A percentile compares a stretch with the other conserved stretches of the same genome.
Conservation (phyloP, 371 early-diverging fungal genomes). For the Batrachochytrium dendrobatidis region DNA sequence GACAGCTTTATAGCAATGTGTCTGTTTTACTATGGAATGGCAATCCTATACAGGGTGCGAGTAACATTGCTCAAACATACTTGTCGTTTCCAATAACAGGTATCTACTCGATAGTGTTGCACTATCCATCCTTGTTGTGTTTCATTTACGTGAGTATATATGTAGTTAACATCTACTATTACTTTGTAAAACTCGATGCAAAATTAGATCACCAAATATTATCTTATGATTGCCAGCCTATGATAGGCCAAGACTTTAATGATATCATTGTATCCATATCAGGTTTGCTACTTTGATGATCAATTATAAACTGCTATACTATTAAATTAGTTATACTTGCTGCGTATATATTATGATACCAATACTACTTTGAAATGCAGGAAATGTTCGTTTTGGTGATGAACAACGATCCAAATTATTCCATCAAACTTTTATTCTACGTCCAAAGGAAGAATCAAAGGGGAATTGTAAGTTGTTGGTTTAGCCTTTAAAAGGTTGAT, state of each 20-base stretch:
- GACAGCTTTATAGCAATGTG: slow-evolving; percentile 54
- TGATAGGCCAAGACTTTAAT: slow-evolving; percentile 45
- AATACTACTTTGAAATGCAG: slow-evolving; percentile 10
- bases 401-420: slow-evolving; percentile 46
- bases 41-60: slow-evolving; percentile 42
- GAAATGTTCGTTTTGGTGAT: slow-evolving; percentile 55
- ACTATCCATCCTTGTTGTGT: neutral
- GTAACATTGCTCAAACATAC: slow-evolving; percentile 50
- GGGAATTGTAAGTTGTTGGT: slow-evolving; percentile 20
- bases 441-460: slow-evolving; percentile 19
- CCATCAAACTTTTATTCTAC: slow-evolving; percentile 61
- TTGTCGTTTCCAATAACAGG: slow-evolving; percentile 49
- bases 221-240: slow-evolving; percentile 61
- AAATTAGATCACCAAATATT: slow-evolving; percentile 47
- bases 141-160: neutral
- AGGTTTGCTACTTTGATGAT: slow-evolving; percentile 7
- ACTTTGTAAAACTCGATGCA: neutral
- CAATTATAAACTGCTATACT: slow-evolving; percentile 19
- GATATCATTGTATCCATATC: slow-evolving; percentile 49
- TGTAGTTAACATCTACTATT: neutral
- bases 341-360: neutral
- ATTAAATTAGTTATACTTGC: slow-evolving; percentile 3
- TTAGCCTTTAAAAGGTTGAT: neutral
- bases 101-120: slow-evolving; percentile 5
- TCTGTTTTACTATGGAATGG: slow-evolving; percentile 74